Evolutionary conservation across 352 stramenopile species (phyloP), one percentile per base, ranked within the genome.

Genomic region (Hyaloperonospora brassicae): DNA sequence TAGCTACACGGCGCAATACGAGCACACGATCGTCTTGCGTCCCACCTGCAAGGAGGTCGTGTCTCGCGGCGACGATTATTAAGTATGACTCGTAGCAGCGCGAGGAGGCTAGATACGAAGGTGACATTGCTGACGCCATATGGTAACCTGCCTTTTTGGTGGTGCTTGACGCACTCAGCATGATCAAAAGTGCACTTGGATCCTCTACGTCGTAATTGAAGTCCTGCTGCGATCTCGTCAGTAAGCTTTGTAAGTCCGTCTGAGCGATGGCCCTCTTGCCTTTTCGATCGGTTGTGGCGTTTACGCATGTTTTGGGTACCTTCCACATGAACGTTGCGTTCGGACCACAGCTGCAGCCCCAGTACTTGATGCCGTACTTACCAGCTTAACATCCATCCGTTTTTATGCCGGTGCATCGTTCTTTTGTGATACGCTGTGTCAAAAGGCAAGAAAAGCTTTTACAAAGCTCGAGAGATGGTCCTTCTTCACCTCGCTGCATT

Each of bases 31-130:
- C 52, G 87, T 99, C 34, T 73, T 99, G 31, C 69, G 73, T 47
- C 96, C 96, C 14, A 98, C 93, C 23, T 98, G 94, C 70, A 99
- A 98, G 81, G 97, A 99, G 73, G 79, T 99, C 48, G 67, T 99
- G 12, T 98, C 89, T 57, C 77, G 93, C 27, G 97, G 97, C n/a
- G 95, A 98, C 66, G 97, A 99, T 76, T 99, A 98, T 74, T 99
- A 79, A 51, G 24, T 50, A 50, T 12, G 36, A 47, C 6, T 43
- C 52, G 39, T 55, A 66, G 39, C 31, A 43, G 42, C 31, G 59
- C 13, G 48, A 66, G 36, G 44, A 52, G 11, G 44, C 50, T 17
- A n/a, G 51, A 54, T 1, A 36, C 44, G n/a, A 44, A 39, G 13
- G 59, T 62, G 12, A 41, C 38, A 7, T 31, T 39, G 40, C 42